Evolutionary conservation across 169 alveolate genomes (phyloP).

Genomic region (Theileria parva): DNA sequence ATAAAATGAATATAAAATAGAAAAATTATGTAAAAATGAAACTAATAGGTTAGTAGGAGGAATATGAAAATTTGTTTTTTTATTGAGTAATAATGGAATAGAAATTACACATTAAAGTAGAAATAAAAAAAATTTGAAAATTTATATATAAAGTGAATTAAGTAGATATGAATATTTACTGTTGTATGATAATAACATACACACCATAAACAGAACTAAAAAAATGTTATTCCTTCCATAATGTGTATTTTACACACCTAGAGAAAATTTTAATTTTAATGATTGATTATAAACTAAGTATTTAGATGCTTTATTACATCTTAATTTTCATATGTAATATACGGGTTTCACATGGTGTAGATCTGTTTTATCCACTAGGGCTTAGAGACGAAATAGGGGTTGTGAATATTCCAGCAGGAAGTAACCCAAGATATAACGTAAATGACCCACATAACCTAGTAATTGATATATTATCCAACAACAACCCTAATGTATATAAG

Average conservation of each 20-base stretch:
- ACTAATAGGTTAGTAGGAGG: no score
- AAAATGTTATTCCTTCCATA: not conserved
- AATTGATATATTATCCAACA: not conserved
- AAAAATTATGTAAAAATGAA: no score
- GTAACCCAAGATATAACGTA: not conserved
- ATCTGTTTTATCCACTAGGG: not conserved
- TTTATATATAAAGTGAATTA: not conserved
- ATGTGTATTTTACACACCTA: not conserved
- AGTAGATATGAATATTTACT: not conserved
- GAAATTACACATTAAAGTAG: not conserved
- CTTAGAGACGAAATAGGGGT: not conserved
- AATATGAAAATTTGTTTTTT: not conserved
- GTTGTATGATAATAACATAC: not conserved
- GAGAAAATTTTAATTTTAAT: no score
- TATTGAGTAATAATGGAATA: not conserved
- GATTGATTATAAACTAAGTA: not conserved
- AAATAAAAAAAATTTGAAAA: no score
- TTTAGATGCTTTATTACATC: not conserved
- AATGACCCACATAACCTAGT: constrained; percentile 5
- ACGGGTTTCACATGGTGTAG: not conserved
- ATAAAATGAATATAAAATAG: no score
- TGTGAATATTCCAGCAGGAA: not conserved
- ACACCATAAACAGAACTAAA: not conserved
- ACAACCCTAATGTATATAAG: not conserved
- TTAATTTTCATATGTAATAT: not conserved